Conservation (phyloP, 1,139 yeast genomes). For the Yamadazyma siamensis region DNA sequence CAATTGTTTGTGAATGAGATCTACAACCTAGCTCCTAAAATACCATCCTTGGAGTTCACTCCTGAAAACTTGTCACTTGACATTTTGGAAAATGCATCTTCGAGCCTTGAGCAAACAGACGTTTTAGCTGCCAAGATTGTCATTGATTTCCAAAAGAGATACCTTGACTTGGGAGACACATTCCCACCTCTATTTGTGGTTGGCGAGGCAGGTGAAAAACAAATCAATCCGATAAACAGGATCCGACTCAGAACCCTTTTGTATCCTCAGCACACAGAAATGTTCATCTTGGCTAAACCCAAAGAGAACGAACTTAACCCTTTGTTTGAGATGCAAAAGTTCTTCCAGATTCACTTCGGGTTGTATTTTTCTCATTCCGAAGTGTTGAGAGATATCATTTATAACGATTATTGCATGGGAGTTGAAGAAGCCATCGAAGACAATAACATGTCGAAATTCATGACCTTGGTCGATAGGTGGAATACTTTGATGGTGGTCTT, state of each 20-base stretch:
- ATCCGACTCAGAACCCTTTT: conserved; percentile 35
- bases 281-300: conserved; percentile 41
- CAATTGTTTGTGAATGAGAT: conserved; percentile 31
- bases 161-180: conserved; percentile 31
- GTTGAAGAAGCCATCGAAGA: conserved; percentile 30
- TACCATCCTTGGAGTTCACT: conserved; percentile 24
- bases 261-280: conserved; percentile 41
- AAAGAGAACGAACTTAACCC: conserved; percentile 65
- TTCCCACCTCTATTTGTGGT: conserved; percentile 32
- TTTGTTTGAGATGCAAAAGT: conserved; percentile 62
- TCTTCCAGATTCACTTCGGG: conserved; percentile 41
- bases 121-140: conserved; percentile 30
- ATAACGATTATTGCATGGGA: conserved; percentile 30
- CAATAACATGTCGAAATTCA: conserved; percentile 33
- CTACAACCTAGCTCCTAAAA: conserved; percentile 16
- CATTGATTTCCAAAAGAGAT: conserved; percentile 25
- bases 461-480: conserved; percentile 42
- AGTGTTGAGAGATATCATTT: conserved; percentile 32
- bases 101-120: conserved; percentile 20
- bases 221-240: conserved; percentile 27
- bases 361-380: conserved; percentile 39
- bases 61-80: conserved; percentile 12
- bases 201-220: conserved; percentile 14
- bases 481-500: conserved; percentile 35
- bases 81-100: conserved; percentile 16